Conservation (phyloP, 306 rosid genomes). For the Aeschynomene evenia region DNA sequence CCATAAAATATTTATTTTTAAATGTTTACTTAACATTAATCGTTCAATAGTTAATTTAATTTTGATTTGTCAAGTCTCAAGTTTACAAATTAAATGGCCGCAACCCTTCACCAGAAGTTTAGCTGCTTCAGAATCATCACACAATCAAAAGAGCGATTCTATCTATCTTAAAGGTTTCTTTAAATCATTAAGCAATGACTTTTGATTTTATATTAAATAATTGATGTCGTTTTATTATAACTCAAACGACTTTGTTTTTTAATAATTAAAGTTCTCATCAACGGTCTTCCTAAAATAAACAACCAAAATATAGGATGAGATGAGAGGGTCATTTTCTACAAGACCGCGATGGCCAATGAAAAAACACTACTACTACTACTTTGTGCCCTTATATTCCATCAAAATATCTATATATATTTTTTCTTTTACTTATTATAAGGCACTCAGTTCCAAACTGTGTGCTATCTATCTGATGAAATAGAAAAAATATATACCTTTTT, state of each 20-base stretch:
- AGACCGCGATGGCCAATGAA: constrained; percentile 6
- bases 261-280: neutral
- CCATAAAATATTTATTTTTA: too few relatives aligned
- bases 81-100: constrained; percentile 23
- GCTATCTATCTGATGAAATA: neutral
- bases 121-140: constrained; percentile 21
- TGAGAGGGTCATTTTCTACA: constrained; percentile 2
- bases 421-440: neutral
- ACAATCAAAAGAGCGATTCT: neutral
- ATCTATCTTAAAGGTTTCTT: constrained; percentile 6
- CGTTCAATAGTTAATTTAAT: neutral
- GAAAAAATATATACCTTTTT: too few relatives aligned
- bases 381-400: neutral
- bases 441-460: constrained; percentile 4
- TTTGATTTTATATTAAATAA: constrained; percentile 4
- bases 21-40: too few relatives aligned
- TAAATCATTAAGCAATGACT: neutral
- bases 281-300: constrained; percentile 11
- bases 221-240: neutral
- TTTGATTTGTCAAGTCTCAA: constrained; percentile 15
- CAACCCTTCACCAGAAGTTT: neutral
- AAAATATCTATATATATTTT: neutral
- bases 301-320: neutral
- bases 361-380: neutral
- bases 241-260: neutral